These are phyloP conservation scores for Suhomyces wounanorum DNA, from an alignment of 1,139 yeast species.

Conservation along the genomic window DNA sequence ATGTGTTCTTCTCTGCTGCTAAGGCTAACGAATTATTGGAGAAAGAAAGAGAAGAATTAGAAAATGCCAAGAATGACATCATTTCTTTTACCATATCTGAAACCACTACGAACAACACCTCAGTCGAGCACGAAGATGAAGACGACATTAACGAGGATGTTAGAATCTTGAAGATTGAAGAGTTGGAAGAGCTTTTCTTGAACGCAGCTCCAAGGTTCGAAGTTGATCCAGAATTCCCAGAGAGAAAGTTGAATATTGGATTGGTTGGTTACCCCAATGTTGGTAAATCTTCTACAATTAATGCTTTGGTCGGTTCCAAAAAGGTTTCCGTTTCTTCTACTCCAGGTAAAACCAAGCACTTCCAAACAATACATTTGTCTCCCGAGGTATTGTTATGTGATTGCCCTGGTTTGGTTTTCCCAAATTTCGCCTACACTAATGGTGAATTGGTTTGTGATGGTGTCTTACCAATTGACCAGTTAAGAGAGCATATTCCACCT, in stretches of 20 bases:
- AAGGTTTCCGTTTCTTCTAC: conserved; percentile 97
- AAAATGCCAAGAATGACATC: conserved; percentile 22
- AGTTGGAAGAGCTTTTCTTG: conserved; percentile 78
- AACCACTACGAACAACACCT: conserved; percentile 17
- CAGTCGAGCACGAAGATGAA: conserved; percentile 27
- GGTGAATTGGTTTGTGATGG: conserved; percentile 98
- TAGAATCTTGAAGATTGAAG: conserved; percentile 76
- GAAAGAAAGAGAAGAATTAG: conserved; percentile 50
- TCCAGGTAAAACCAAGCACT: conserved; percentile 98
- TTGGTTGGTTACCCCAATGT: conserved; percentile 96
- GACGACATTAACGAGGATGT: conserved; percentile 50
- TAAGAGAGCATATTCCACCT: conserved; percentile 94
- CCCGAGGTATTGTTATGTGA: conserved; percentile 87
- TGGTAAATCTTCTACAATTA: conserved; percentile 95
- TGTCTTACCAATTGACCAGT: conserved; percentile 95
- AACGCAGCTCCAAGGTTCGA: conserved; percentile 75
- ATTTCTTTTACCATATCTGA: conserved; percentile 7
- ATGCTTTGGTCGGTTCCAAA: conserved; percentile 93
- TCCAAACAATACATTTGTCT: conserved; percentile 90
- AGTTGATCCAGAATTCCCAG: conserved; percentile 54
- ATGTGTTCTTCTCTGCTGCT: conserved; percentile 91
- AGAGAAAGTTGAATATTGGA: conserved; percentile 80
- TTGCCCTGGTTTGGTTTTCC: conserved; percentile 99
- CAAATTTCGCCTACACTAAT: conserved; percentile 94
- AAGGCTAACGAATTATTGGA: conserved; percentile 74